phyloP scores from a whole-genome alignment of 495 filamentous ascomycete genomes.

The Hyaloscypha bicolor region DNA sequence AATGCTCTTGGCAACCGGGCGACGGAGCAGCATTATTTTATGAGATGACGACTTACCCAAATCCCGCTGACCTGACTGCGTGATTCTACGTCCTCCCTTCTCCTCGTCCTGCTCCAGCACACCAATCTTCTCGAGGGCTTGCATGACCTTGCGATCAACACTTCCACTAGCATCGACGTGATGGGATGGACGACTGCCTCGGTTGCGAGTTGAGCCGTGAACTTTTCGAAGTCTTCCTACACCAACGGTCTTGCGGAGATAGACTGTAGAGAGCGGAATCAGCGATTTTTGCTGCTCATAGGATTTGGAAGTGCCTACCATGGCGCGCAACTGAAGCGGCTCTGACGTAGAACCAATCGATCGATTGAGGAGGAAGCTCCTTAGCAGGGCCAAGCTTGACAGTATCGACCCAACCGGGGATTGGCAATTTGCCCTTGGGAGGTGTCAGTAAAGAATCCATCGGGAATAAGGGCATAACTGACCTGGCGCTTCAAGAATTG shows the following conservation, averaged over 20 bases:
- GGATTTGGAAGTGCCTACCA: constrained; percentile 17
- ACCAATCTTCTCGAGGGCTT: constrained; percentile 98
- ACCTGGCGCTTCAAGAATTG: constrained; percentile 94
- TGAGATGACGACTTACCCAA: constrained; percentile 60
- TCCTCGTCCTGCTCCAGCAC: constrained; percentile 96
- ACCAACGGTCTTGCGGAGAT: constrained; percentile 98
- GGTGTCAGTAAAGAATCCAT: not conserved
- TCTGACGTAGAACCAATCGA: constrained; percentile 99
- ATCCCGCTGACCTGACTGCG: constrained; percentile 96
- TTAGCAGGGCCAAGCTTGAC: constrained; percentile 96
- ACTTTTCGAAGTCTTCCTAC: constrained; percentile 87
- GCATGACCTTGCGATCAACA: constrained; percentile 94
- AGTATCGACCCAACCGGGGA: constrained; percentile 97
- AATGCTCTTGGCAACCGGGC: not conserved
- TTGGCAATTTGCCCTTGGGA: constrained; percentile 81
- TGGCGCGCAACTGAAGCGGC: constrained; percentile 95
- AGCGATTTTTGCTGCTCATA: not conserved
- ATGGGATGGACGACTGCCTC: constrained; percentile 85
- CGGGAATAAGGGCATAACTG: not conserved
- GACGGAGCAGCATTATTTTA: not conserved
- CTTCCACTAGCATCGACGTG: constrained; percentile 94
- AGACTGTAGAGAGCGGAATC: constrained; percentile 51
- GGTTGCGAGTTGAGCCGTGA: constrained; percentile 96
- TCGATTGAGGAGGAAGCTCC: constrained; percentile 95
- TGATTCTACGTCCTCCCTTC: constrained; percentile 95